Percentiles rank a stretch among this genome's conserved stretches.
Conservation (phyloP, 1,284 basidiomycete genomes). For the Irpex rosettiformis region DNA sequence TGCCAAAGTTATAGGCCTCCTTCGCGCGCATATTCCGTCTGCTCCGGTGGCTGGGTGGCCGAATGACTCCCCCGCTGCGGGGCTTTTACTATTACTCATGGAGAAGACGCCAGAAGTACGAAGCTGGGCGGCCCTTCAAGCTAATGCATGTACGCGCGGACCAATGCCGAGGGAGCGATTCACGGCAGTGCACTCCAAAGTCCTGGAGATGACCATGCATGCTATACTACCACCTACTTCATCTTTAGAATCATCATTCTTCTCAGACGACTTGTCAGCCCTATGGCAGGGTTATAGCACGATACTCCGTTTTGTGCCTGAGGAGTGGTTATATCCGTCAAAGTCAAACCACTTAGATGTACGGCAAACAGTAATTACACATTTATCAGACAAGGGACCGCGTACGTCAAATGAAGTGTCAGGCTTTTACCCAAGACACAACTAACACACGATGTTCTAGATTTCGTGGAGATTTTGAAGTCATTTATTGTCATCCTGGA, state of each 20-base stretch:
- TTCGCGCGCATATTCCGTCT: conserved; percentile 39
- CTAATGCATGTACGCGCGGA: conserved; percentile 33
- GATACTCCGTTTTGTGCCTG: conserved; percentile 52
- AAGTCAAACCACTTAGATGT: conserved; percentile 38
- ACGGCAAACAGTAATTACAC: conserved; percentile 50
- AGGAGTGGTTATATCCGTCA: conserved; percentile 36
- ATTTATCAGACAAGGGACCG: conserved; percentile 58
- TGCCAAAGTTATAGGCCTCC: conserved; percentile 41
- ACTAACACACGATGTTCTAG: conserved; percentile 33
- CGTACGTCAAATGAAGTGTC: conserved; percentile 45
- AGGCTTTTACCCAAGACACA: background rate
- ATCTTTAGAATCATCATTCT: conserved; percentile 26
- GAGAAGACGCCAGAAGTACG: conserved; percentile 47
- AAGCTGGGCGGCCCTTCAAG: conserved; percentile 54
- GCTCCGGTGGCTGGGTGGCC: conserved; percentile 47
- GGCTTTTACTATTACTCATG: conserved; percentile 57
- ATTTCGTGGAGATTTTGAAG: conserved; percentile 61
- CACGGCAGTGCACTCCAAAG: conserved; percentile 39
- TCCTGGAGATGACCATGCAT: conserved; percentile 37
- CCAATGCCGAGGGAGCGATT: conserved; percentile 50
- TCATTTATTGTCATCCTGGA: conserved; percentile 55
- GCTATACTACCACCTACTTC: conserved; percentile 18
- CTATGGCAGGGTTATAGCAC: conserved; percentile 54
- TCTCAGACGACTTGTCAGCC: conserved; percentile 36
- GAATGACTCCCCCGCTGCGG: conserved; percentile 47